These are phyloP conservation scores for Malassezia psittaci DNA, from an alignment of 1,284 basidiomycete species.

Conservation along the genomic window DNA sequence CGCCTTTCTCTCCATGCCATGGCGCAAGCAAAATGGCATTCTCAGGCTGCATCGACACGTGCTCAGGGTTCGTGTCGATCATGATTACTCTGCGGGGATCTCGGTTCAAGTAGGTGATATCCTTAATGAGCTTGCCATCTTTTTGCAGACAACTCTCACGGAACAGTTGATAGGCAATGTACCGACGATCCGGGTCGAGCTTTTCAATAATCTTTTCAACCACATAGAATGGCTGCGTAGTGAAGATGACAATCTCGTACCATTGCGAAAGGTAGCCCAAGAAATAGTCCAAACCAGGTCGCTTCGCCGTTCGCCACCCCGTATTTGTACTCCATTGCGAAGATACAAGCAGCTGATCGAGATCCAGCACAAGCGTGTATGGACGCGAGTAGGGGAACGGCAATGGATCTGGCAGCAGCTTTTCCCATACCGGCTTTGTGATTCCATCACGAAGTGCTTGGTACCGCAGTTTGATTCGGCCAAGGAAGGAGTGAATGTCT, in stretches of 20 bases:
- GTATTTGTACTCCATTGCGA: slow-evolving; percentile 62
- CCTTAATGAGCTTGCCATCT: slow-evolving; percentile 54
- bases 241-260: slow-evolving; percentile 95
- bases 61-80: slow-evolving; percentile 73
- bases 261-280: slow-evolving; percentile 91
- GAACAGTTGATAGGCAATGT: slow-evolving; percentile 78
- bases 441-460: slow-evolving; percentile 30
- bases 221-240: slow-evolving; percentile 77
- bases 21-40: slow-evolving; percentile 75
- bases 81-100: slow-evolving; percentile 81
- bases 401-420: slow-evolving; percentile 77
- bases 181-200: slow-evolving; percentile 84
- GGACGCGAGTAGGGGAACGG: slow-evolving; percentile 76
- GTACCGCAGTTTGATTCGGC: slow-evolving; percentile 32
- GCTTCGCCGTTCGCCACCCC: slow-evolving; percentile 52
- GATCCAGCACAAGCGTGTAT: slow-evolving; percentile 78
- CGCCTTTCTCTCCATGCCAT: slow-evolving; percentile 72
- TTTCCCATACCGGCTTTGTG: slow-evolving; percentile 65
- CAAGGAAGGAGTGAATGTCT: slow-evolving; percentile 26
- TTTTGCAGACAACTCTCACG: slow-evolving; percentile 55
- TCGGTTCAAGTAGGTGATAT: slow-evolving; percentile 82
- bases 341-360: slow-evolving; percentile 83
- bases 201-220: slow-evolving; percentile 83
- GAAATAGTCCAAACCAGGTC: slow-evolving; percentile 96
- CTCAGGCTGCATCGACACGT: slow-evolving; percentile 70